Conservation (phyloP, 2,329 filamentous ascomycete genomes). For the Fusarium tanahbumbuense region DNA sequence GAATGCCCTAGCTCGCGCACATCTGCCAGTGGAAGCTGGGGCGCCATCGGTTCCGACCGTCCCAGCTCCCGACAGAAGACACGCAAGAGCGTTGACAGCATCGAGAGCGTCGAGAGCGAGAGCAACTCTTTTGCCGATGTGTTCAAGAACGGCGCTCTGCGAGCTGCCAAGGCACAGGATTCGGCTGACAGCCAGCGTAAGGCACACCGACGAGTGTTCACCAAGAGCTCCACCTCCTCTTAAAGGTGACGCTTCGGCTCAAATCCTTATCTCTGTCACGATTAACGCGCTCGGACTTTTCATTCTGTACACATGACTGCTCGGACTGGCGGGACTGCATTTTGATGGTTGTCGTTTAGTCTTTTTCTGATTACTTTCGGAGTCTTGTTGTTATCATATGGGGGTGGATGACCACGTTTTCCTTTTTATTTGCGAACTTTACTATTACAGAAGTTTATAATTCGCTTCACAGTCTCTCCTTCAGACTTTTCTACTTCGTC, state of each 20-base stretch:
- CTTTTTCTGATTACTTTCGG: constrained; percentile 41
- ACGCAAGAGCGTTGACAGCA: constrained; percentile 72
- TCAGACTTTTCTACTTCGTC: constrained; percentile 49
- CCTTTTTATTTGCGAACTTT: constrained; percentile 37
- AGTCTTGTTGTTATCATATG: constrained; percentile 44
- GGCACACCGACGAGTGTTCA: constrained; percentile 87
- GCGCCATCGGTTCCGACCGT: constrained; percentile 88
- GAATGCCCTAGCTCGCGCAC: constrained; percentile 79
- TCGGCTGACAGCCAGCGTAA: constrained; percentile 74
- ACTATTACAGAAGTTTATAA: constrained; percentile 51
- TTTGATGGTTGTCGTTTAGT: constrained; percentile 47
- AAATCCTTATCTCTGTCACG: constrained; percentile 46
- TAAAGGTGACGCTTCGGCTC: constrained; percentile 42
- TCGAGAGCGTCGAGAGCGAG: constrained; percentile 71
- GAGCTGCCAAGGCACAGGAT: constrained; percentile 65
- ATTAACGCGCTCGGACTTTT: constrained; percentile 54
- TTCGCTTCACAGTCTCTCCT: constrained; percentile 56
- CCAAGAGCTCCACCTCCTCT: constrained; percentile 60
- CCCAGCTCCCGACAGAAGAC: constrained; percentile 77
- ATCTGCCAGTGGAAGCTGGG: constrained; percentile 76
- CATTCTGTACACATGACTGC: constrained; percentile 53
- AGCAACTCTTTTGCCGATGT: constrained; percentile 73
- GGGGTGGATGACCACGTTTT: constrained; percentile 42
- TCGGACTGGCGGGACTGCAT: constrained; percentile 51
- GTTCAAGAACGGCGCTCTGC: constrained; percentile 69